These are phyloP conservation scores for Suillus americanus DNA, from an alignment of 768 basidiomycete species.

Conservation along the genomic window DNA sequence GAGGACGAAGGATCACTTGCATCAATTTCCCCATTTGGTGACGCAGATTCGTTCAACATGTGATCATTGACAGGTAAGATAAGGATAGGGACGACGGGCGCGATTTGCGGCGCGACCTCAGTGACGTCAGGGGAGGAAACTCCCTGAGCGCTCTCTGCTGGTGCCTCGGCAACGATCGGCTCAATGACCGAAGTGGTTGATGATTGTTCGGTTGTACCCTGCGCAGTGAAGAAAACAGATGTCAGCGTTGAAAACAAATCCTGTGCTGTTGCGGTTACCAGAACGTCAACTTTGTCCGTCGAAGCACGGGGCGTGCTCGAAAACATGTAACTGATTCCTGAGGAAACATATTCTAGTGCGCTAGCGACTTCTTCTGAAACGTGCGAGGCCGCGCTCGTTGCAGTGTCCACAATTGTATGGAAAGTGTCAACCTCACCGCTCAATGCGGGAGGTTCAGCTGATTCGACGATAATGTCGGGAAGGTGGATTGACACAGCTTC, in stretches of 20 bases:
- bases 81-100: slow-evolving; percentile 36
- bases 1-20: background rate
- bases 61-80: slow-evolving; percentile 45
- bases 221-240: background rate
- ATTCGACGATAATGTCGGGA: background rate
- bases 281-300: background rate
- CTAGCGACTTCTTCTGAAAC: background rate
- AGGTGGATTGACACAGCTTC: background rate
- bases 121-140: slow-evolving; percentile 3
- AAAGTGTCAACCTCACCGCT: background rate
- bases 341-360: background rate
- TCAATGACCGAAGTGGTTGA: slow-evolving; percentile 19
- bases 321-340: background rate
- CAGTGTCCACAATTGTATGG: background rate
- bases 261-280: background rate
- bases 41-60: slow-evolving; percentile 25
- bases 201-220: background rate
- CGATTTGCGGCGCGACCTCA: slow-evolving; percentile 17
- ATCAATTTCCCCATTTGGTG: slow-evolving; percentile 2
- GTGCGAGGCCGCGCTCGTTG: background rate
- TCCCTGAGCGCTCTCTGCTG: slow-evolving; percentile 4
- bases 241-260: background rate
- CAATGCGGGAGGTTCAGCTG: background rate
- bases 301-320: background rate
- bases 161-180: slow-evolving; percentile 9